phyloP scores from a whole-genome alignment of 768 basidiomycete genomes.

The Cystobasidium tubakii region DNA sequence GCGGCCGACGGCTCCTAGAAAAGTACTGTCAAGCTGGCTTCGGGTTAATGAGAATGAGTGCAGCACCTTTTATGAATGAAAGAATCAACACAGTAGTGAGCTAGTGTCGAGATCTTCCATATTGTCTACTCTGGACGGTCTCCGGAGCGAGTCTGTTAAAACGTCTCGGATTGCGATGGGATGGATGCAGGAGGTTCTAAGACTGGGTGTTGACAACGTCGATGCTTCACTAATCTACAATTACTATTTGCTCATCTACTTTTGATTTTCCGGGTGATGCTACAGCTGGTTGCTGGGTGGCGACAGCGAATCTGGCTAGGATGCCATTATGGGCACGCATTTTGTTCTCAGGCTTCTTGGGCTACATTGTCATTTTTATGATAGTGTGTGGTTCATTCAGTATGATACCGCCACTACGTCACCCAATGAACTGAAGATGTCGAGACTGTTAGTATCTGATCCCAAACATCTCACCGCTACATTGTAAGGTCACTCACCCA shows the following conservation, averaged over 20 bases:
- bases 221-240: constrained; percentile 4
- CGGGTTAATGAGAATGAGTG: no score
- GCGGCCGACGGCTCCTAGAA: no score
- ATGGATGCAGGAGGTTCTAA: neutral
- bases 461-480: no score
- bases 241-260: constrained; percentile 1
- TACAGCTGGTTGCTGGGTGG: neutral
- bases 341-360: neutral
- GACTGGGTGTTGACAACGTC: neutral
- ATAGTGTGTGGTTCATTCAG: neutral
- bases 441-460: no score
- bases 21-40: no score
- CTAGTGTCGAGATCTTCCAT: no score
- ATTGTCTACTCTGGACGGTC: no score
- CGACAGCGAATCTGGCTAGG: neutral
- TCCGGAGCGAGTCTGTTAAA: no score
- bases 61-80: no score
- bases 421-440: constrained; percentile 14
- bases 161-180: neutral
- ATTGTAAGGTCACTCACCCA: constrained; percentile 2
- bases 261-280: neutral
- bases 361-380: neutral
- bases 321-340: neutral
- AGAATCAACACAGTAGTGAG: no score
- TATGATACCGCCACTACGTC: constrained; percentile 27